These are phyloP conservation scores for Peronospora tabacina DNA, from an alignment of 352 stramenopile genomes.

Conservation along the genomic window DNA sequence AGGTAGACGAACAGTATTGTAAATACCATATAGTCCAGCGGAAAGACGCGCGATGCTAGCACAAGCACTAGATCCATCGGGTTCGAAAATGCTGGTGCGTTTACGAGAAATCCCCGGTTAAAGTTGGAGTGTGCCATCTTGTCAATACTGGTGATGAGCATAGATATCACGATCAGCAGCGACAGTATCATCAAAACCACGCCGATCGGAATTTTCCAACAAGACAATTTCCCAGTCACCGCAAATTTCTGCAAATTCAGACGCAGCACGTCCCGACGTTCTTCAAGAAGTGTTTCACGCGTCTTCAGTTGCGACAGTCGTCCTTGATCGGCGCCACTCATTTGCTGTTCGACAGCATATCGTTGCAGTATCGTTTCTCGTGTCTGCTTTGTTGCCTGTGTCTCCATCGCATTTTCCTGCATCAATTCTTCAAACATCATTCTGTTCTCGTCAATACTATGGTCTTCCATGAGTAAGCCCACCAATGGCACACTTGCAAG, in stretches of 20 bases:
- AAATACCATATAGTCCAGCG: conserved; percentile 81
- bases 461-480: conserved; percentile 71
- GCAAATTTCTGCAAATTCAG: conserved; percentile 55
- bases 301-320: conserved; percentile 66
- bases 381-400: conserved; percentile 55
- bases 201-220: conserved; percentile 68
- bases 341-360: conserved; percentile 52
- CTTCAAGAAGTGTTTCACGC: conserved; percentile 54
- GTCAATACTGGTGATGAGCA: conserved; percentile 73
- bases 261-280: conserved; percentile 59
- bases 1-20: conserved; percentile 69
- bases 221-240: conserved; percentile 33
- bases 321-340: conserved; percentile 63
- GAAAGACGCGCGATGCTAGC: conserved; percentile 64
- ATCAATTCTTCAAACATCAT: conserved; percentile 69
- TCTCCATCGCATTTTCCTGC: conserved; percentile 67
- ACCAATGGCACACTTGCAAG: conserved; percentile 68
- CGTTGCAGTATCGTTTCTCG: conserved; percentile 61
- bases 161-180: conserved; percentile 59
- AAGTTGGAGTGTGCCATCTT: conserved; percentile 75
- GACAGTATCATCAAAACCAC: conserved; percentile 52
- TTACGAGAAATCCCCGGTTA: conserved; percentile 57
- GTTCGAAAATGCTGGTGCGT: conserved; percentile 56
- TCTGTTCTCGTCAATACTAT: conserved; percentile 56
- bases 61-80: conserved; percentile 70